Evolutionary conservation across 495 filamentous ascomycete species (phyloP).

Genomic region (Terfezia boudieri): DNA sequence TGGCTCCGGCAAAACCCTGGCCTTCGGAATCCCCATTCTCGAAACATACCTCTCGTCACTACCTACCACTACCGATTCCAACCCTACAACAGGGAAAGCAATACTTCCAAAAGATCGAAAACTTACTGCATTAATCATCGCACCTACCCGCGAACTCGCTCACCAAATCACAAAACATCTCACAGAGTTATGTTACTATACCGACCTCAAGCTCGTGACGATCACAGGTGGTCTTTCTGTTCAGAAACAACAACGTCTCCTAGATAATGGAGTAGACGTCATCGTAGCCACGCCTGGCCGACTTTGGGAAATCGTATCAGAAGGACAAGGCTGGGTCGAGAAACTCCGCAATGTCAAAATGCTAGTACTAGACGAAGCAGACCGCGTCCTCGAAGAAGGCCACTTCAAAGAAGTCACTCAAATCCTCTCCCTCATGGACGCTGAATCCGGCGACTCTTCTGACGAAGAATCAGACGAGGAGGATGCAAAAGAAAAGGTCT

Average conservation of each 20-base stretch:
- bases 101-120: slow-evolving; percentile 24
- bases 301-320: slow-evolving; percentile 78
- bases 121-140: slow-evolving; percentile 58
- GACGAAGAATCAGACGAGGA: slow-evolving; percentile 32
- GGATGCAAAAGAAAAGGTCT: slow-evolving; percentile 20
- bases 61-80: slow-evolving; percentile 18
- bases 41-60: slow-evolving; percentile 35
- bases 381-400: slow-evolving; percentile 74
- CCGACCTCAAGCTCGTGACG: slow-evolving; percentile 47
- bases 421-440: slow-evolving; percentile 43
- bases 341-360: slow-evolving; percentile 52
- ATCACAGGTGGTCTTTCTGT: slow-evolving; percentile 78
- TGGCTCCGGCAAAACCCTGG: slow-evolving; percentile 66
- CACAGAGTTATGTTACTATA: slow-evolving; percentile 38
- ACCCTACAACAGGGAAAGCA: slow-evolving; percentile 19
- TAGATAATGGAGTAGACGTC: slow-evolving; percentile 50
- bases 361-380: slow-evolving; percentile 84
- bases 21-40: slow-evolving; percentile 58
- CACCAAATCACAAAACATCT: slow-evolving; percentile 75
- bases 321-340: slow-evolving; percentile 33
- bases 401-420: slow-evolving; percentile 87
- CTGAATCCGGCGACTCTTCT: neutral
- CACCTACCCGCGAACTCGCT: slow-evolving; percentile 79
- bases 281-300: slow-evolving; percentile 81
- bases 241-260: slow-evolving; percentile 71